Conservation (phyloP, 139 green algal genomes). For the Protoeuglena noctilucae region DNA sequence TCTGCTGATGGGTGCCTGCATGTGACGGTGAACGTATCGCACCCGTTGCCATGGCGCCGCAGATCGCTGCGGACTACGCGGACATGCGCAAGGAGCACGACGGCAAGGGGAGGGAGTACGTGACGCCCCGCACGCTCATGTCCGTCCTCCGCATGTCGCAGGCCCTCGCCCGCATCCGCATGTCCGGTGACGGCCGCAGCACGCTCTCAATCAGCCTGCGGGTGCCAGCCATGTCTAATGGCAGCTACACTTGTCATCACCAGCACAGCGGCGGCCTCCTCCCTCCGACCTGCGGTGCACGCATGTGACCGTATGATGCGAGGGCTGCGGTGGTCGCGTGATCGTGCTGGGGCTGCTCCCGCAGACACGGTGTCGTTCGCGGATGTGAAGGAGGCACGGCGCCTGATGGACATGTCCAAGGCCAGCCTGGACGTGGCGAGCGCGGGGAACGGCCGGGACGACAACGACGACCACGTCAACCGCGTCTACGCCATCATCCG, state of each 20-base stretch:
- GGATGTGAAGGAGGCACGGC: conserved; percentile 88
- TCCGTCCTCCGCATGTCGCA: conserved; percentile 81
- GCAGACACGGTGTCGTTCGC: conserved; percentile 27
- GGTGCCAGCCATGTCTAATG: too few species aligned
- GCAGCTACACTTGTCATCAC: too few species aligned
- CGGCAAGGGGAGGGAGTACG: conserved; percentile 47
- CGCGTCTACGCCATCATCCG: conserved; percentile 28
- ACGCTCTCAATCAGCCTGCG: too few species aligned
- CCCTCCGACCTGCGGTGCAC: background rate
- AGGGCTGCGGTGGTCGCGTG: background rate
- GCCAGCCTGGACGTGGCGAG: conserved; percentile 44
- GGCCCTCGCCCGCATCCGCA: conserved; percentile 68
- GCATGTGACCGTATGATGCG: background rate
- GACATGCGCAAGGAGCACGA: conserved; percentile 52
- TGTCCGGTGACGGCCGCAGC: conserved; percentile 33
- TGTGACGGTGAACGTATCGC: too few species aligned
- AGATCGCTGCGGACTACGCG: conserved; percentile 69
- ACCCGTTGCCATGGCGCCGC: background rate
- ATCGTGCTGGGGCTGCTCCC: background rate
- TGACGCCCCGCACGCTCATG: conserved; percentile 88
- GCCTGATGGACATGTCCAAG: conserved; percentile 85
- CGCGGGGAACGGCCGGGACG: conserved; percentile 3
- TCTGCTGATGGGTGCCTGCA: too few species aligned
- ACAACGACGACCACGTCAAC: conserved; percentile 29
- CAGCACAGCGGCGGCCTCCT: conserved; percentile 14